Evolutionary conservation across 768 basidiomycete genomes (phyloP), one percentile per base, ranked within the genome.

Genomic region (Amanita subjunquillea): DNA sequence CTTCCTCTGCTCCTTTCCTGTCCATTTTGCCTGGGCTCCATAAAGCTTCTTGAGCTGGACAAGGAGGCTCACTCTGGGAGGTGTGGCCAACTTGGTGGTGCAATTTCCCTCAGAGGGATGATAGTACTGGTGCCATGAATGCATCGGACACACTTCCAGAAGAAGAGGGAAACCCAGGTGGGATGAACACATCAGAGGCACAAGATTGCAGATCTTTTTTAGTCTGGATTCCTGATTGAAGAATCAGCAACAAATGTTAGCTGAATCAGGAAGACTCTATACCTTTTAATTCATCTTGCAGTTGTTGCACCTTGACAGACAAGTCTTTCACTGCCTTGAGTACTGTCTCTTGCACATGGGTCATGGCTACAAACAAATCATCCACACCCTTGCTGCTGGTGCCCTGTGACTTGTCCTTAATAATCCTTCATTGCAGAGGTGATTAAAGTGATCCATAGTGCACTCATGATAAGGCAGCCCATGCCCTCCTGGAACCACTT

Each of bases 401-500:
- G 9, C n/a, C 9, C 15, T 15, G 15, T 9, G 7, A 6, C 40
- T 41, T 41, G 8, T 40, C 39, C 7, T 29, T 50, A 23, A 44
- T 58, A 20, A 45, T 22, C 8, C 45, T 9, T 22, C 17, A 20
- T 9, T 23, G 5, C 55, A 39, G 8, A 53, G 50, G 3, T 17
- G 13, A 36, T 55, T 34, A 37, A 58, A 59, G 5, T 54, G 6
- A 13, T n/a, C 1, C 17, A 42, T 30, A 0, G 8, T 17, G 0
- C 58, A 59, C 2, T 58, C 36, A 1, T 32, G 7, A 47, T 61
- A 65, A 0, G 58, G 36, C 0, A 62, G 54, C 0, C 1, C 9
- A 6, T 59, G 53, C 1, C 62, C 65, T 3, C 63, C 65, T 9
- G 63, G 65, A 6, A 66, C 62, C 3, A 63, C 50, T 6, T 32